phyloP scores from a whole-genome alignment of 2,329 filamentous ascomycete species.

The Verticillium albo-atrum region DNA sequence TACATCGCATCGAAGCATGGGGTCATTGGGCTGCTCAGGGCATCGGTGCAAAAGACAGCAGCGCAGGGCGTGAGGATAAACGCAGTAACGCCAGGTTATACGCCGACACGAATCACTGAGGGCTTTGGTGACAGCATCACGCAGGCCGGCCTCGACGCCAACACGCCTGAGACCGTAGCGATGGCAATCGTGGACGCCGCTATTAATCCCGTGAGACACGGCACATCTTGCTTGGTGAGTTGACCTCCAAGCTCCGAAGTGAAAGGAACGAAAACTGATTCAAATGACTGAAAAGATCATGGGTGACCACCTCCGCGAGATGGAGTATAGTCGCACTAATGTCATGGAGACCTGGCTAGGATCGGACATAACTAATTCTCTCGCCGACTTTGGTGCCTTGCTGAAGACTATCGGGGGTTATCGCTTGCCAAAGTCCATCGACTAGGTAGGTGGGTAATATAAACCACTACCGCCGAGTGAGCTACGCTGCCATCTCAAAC shows the following conservation, averaged over 20 bases:
- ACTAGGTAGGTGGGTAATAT: not conserved
- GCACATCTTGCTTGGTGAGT: not conserved
- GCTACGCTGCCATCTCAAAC: not conserved
- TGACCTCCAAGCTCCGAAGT: not conserved
- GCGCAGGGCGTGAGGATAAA: not conserved
- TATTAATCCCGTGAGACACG: not conserved
- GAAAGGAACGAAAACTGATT: not conserved
- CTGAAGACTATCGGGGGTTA: not conserved
- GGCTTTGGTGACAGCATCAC: not conserved
- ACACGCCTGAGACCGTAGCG: not conserved
- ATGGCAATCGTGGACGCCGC: not conserved
- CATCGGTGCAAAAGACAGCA: not conserved
- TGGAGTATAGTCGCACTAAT: not conserved
- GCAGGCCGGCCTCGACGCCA: not conserved
- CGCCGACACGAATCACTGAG: not conserved
- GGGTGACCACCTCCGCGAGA: not conserved
- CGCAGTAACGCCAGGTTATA: not conserved
- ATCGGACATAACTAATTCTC: not conserved
- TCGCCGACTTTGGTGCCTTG: not conserved
- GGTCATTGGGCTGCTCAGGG: conserved; percentile 10
- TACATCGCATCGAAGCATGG: conserved; percentile 16
- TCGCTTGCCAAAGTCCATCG: not conserved
- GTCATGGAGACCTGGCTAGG: not conserved
- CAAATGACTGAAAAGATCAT: not conserved
- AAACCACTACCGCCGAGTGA: not conserved